Evolutionary conservation across 306 rosid species (phyloP), one percentile per base, ranked within the genome.

Genomic region (Quercus alba): DNA sequence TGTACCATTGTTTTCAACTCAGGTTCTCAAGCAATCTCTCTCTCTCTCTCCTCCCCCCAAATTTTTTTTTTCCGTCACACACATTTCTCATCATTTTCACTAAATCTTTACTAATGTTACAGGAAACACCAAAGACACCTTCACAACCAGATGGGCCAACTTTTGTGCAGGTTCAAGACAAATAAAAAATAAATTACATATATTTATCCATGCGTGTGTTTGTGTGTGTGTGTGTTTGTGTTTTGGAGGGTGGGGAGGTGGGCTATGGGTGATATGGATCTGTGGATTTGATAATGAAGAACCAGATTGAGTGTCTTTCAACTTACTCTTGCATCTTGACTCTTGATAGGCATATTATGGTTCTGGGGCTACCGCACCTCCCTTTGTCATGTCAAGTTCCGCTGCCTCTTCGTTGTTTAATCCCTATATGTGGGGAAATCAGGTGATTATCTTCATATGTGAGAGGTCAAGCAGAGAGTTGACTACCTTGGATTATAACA

Each of bases 391-490:
- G 54, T 79, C 81, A 19, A 20, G 67, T 73, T 76, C 69, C 14
- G 58, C 70, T 21, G 81, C 72, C 77, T 64, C 92, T 80, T 54
- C 79, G 58, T 3, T 49, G 54, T 77, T 77, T 57, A 41, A 72
- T 59, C 83, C 58, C 62, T 68, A 67, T 31, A 72, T 55, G 73
- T 59, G 75, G 80, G 83, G 78, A 75, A 77, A 83, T 44, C 86
- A 80, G 89, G 89, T 85, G 85, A 72, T 46, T 35, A 26, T 81
- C 35, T 80, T 19, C 72, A 33, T 77, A 75, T 72, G 28, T 59
- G 49, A 56, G 72, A 49, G 49, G 33, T 75, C 56, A 54, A 58
- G 28, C 56, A 72, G 46, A 38, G 59, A 9, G 72, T 38, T 74
- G 6, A 79, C 74, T 74, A 71, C 56, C 76, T 82, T 64, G 15